Conservation (phyloP, 768 basidiomycete genomes). For the Leccinellum luteum region DNA sequence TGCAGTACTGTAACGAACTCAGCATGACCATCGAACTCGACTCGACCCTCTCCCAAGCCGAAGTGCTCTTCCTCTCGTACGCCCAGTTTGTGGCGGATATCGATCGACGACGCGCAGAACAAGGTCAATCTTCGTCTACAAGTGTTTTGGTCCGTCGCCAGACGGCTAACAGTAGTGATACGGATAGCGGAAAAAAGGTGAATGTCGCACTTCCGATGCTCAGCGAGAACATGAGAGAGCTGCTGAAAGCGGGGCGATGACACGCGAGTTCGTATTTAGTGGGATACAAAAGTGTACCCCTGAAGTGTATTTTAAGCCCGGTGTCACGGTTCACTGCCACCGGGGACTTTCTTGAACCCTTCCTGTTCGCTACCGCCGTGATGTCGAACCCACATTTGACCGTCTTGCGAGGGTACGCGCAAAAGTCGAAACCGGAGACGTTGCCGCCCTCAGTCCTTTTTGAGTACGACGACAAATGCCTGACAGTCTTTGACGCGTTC, state of each 20-base stretch:
- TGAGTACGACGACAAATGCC: constrained; percentile 47
- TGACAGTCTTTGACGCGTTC: constrained; percentile 73
- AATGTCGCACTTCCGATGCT: constrained; percentile 46
- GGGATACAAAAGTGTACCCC: constrained; percentile 6
- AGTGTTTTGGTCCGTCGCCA: constrained; percentile 35
- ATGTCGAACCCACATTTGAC: constrained; percentile 47
- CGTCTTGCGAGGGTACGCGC: constrained; percentile 62
- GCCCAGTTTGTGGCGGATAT: constrained; percentile 84
- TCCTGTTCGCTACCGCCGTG: background rate
- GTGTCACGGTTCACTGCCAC: background rate
- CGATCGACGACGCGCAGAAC: constrained; percentile 74
- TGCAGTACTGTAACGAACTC: constrained; percentile 84
- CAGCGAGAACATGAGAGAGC: constrained; percentile 60
- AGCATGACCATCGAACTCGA: constrained; percentile 98
- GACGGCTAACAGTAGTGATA: constrained; percentile 9
- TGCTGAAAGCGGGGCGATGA: constrained; percentile 49
- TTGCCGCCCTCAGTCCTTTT: constrained; percentile 64
- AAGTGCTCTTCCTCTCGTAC: constrained; percentile 94
- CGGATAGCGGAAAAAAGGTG: constrained; percentile 16
- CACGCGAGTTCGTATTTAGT: background rate
- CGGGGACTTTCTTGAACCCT: background rate
- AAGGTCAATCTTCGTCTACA: constrained; percentile 22
- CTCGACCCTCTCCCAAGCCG: constrained; percentile 91
- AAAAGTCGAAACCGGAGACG: constrained; percentile 41
- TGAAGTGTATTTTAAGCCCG: constrained; percentile 15